A percentile compares a stretch with the other conserved stretches of the same genome.
Evolutionary conservation across 164 flowering plant species (phyloP).

Genomic region (Akebia trifoliata): DNA sequence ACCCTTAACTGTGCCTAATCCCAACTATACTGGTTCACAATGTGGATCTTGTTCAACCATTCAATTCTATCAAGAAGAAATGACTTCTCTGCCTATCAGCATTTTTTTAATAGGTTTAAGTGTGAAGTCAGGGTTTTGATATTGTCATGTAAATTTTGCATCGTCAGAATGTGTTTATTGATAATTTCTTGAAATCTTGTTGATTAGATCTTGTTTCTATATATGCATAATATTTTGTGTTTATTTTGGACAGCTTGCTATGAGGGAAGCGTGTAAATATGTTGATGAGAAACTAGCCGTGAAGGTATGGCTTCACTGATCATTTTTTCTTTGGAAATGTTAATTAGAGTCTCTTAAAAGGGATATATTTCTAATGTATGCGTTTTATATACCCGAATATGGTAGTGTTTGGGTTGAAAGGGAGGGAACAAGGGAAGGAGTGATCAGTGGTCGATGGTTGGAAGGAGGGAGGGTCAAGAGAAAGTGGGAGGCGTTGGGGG

Average conservation of each 20-base stretch:
- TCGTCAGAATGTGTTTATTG: background rate
- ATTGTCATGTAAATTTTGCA: background rate
- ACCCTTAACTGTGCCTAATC: background rate
- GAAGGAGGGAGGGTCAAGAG: too few relatives aligned
- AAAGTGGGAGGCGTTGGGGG: too few relatives aligned
- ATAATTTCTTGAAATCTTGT: too few relatives aligned
- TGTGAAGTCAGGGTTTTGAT: too few relatives aligned
- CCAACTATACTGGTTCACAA: background rate
- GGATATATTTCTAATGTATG: too few relatives aligned
- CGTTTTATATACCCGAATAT: too few relatives aligned
- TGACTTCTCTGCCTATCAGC: background rate
- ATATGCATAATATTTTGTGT: constrained; percentile 1
- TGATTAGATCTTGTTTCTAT: too few relatives aligned
- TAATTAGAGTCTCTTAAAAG: background rate
- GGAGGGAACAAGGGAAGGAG: too few relatives aligned
- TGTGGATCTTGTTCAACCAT: background rate
- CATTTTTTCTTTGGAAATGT: background rate
- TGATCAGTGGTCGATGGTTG: too few relatives aligned
- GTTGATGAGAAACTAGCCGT: constrained; percentile 77
- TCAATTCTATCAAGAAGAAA: background rate
- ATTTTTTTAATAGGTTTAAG: too few relatives aligned
- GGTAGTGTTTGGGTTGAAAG: too few relatives aligned
- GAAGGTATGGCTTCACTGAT: constrained; percentile 43
- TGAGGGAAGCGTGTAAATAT: constrained; percentile 92
- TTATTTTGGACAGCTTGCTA: constrained; percentile 64